Evolutionary conservation across 2,329 filamentous ascomycete species (phyloP).

Genomic region (Mycocentrospora acerina): DNA sequence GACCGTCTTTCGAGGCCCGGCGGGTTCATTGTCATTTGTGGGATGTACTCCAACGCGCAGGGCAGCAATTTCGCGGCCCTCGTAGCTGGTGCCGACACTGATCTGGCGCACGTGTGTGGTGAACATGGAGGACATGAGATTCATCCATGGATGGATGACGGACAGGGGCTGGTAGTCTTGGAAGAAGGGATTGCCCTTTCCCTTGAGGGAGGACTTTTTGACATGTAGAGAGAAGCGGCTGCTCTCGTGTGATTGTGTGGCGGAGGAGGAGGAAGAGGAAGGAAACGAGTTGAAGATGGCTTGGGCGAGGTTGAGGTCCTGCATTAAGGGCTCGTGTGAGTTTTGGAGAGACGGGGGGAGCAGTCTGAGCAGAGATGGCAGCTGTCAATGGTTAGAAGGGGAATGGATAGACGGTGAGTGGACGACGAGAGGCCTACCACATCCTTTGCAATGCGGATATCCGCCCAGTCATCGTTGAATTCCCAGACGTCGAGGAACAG

Average conservation of each 20-base stretch:
- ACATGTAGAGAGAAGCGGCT: constrained; percentile 32
- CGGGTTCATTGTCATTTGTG: constrained; percentile 50
- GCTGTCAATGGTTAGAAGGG: constrained; percentile 36
- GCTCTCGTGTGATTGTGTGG: constrained; percentile 26
- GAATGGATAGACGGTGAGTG: constrained; percentile 1
- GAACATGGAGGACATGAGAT: constrained; percentile 85
- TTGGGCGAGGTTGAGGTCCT: constrained; percentile 68
- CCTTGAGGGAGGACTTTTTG: constrained; percentile 32
- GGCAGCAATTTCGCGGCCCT: constrained; percentile 83
- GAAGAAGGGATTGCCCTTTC: constrained; percentile 74
- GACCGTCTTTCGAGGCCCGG: constrained; percentile 68
- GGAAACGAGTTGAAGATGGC: constrained; percentile 78
- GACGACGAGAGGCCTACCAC: constrained; percentile 55
- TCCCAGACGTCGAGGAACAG: constrained; percentile 92
- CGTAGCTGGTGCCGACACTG: constrained; percentile 79
- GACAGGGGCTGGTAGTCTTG: constrained; percentile 85
- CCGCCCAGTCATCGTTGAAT: constrained; percentile 76
- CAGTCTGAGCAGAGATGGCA: constrained; percentile 73
- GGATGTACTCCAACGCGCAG: constrained; percentile 70
- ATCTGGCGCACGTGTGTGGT: constrained; percentile 73
- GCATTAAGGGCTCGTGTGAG: constrained; percentile 73
- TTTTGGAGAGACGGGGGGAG: constrained; percentile 73
- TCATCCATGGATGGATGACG: constrained; percentile 89
- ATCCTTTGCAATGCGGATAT: constrained; percentile 76
- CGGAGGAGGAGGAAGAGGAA: constrained; percentile 59